Base-by-base conservation (phyloP, 2,329 filamentous ascomycete species). In the Claviceps monticola region DNA sequence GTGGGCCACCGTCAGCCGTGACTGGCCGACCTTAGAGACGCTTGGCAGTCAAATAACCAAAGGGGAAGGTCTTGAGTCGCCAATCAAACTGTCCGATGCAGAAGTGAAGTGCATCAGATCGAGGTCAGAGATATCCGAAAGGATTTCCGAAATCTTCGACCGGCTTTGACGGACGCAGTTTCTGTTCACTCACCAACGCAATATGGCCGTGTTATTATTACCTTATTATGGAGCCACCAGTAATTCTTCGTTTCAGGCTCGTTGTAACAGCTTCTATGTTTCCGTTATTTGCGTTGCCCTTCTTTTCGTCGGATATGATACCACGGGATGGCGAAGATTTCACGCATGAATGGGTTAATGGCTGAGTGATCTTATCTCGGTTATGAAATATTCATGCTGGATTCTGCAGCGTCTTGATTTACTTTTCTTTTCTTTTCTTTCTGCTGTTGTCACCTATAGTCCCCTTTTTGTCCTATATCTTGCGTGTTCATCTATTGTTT, bases 1-100 rank as follows among this genome's bases (percentile, higher is more conserved):
- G 60, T 42, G 65, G 62, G 6, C 71, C 75, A 26, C 59, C 63
- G 21, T 34, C 45, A 36, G 49, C 58, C 37, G 46, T 55, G 41
- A 47, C 56, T 17, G 59, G 57, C 43, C 59, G 56, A 43, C 60
- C 56, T 57, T 61, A 57, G 52, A 52, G 51, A 29, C 50, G 51
- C 51, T 50, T 47, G 49, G 48, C 54, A 48, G 53, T 43, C 38
- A 48, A 23, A 6, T 55, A 44, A 54, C 38, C 19, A 4, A 14
- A 14, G n/a, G 7, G 16, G n/a, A 37, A 19, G 26, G 29, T 34
- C 9, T 34, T 34, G 29, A 34, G 9, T 34, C 29, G 29, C 29
- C 3, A 34, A 34, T 34, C 9, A 34, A 34, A 34, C 9, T 34
- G 16, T 37, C 17, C 4, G 46, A 7, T 19, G 14, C 29, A 47